Percentiles rank a stretch among this genome's conserved stretches.
These are phyloP conservation scores for Theobroma grandiflorum DNA, from an alignment of 441 rosid genomes.

Conservation along the genomic window DNA sequence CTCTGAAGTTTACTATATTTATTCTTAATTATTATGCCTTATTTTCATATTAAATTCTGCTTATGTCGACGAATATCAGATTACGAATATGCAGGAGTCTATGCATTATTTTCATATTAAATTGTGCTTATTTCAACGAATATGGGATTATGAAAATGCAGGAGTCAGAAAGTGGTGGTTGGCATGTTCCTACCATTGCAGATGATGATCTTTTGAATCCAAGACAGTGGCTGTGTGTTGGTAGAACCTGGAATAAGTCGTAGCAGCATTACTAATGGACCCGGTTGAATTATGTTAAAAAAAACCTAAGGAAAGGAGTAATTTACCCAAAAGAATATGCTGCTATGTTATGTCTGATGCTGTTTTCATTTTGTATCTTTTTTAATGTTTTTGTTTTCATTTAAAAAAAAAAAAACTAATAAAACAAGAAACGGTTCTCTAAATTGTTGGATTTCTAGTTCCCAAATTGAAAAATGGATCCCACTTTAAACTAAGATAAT, in stretches of 20 bases:
- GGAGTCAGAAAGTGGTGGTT: constrained; percentile 89
- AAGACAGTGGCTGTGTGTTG: constrained; percentile 87
- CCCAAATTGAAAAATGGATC: too few relatives aligned
- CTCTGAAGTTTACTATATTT: not conserved
- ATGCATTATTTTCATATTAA: not conserved
- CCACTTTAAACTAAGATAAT: too few relatives aligned
- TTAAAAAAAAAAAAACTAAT: too few relatives aligned
- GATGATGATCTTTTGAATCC: constrained; percentile 72
- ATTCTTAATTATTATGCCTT: not conserved
- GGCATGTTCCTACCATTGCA: constrained; percentile 78
- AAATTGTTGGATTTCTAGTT: too few relatives aligned
- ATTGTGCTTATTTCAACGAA: not conserved
- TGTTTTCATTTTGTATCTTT: too few relatives aligned
- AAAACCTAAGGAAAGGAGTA: too few relatives aligned
- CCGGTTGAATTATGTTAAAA: too few relatives aligned
- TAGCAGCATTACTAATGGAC: not conserved
- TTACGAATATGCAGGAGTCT: constrained; percentile 57
- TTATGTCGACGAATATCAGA: not conserved
- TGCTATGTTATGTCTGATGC: too few relatives aligned
- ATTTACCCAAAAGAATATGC: too few relatives aligned
- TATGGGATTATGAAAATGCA: constrained; percentile 39
- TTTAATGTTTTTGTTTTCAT: too few relatives aligned
- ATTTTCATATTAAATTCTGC: too few relatives aligned
- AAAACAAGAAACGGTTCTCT: too few relatives aligned
- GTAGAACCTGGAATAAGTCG: constrained; percentile 33